Conservation (phyloP, 2,329 filamentous ascomycete species). For the Fusarium sororula region DNA sequence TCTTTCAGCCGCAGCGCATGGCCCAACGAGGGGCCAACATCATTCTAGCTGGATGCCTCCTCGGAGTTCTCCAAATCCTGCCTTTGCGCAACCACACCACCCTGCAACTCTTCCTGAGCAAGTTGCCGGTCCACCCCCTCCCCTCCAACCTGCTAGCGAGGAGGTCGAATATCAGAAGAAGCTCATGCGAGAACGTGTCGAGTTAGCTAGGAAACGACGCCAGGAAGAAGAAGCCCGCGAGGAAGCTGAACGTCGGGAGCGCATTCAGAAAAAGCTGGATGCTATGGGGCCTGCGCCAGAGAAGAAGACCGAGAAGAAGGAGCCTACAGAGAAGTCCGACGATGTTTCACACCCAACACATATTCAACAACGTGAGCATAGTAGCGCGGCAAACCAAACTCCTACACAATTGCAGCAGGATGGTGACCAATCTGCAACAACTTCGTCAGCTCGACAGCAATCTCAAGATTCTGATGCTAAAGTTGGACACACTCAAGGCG, state of each 20-base stretch:
- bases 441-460: slow-evolving; percentile 12
- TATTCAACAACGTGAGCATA: slow-evolving; percentile 48
- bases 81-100: slow-evolving; percentile 53
- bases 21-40: slow-evolving; percentile 40
- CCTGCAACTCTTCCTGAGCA: slow-evolving; percentile 40
- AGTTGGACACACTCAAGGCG: slow-evolving; percentile 16
- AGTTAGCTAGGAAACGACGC: slow-evolving; percentile 73
- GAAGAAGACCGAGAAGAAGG: slow-evolving; percentile 66
- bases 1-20: slow-evolving; percentile 40
- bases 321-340: slow-evolving; percentile 54
- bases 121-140: slow-evolving; percentile 45
- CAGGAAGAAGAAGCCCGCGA: slow-evolving; percentile 76
- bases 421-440: slow-evolving; percentile 2
- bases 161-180: slow-evolving; percentile 73
- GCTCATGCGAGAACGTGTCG: slow-evolving; percentile 76
- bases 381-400: background rate
- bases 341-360: slow-evolving; percentile 44
- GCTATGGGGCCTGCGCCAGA: slow-evolving; percentile 73
- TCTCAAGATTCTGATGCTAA: slow-evolving; percentile 18
- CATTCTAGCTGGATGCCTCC: slow-evolving; percentile 42
- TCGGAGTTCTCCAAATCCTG: slow-evolving; percentile 55
- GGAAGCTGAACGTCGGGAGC: slow-evolving; percentile 75
- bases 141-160: slow-evolving; percentile 53
- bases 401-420: slow-evolving; percentile 34
- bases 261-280: slow-evolving; percentile 77